These are phyloP conservation scores for Arabidopsis lyrata DNA, from an alignment of 441 rosid genomes.

Conservation along the genomic window DNA sequence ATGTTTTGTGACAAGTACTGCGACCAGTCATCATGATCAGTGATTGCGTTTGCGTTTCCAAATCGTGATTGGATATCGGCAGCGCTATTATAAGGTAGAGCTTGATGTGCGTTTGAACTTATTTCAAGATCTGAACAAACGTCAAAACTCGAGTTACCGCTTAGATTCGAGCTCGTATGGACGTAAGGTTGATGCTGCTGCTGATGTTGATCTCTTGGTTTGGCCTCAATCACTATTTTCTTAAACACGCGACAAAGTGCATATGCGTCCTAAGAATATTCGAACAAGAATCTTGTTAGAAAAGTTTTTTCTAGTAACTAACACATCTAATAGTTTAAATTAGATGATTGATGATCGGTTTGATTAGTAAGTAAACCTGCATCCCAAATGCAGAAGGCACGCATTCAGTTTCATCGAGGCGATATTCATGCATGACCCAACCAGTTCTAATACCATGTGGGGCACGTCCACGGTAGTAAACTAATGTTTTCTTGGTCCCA, in stretches of 20 bases:
- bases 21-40: constrained; percentile 54
- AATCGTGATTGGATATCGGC: constrained; percentile 39
- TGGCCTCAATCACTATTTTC: constrained; percentile 64
- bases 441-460: constrained; percentile 88
- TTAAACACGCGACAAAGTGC: constrained; percentile 95
- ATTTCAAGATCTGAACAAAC: constrained; percentile 54
- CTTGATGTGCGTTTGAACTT: constrained; percentile 48
- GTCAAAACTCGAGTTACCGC: constrained; percentile 57
- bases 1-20: constrained; percentile 60
- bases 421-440: constrained; percentile 99
- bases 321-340: not conserved
- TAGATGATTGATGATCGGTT: not conserved
- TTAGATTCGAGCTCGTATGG: constrained; percentile 50
- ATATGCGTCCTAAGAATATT: constrained; percentile 69
- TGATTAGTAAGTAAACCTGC: constrained; percentile 51
- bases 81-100: constrained; percentile 26
- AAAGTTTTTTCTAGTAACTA: not conserved
- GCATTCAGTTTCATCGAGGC: constrained; percentile 88
- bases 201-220: constrained; percentile 60
- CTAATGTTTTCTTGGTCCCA: constrained; percentile 96
- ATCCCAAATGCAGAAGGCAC: constrained; percentile 60
- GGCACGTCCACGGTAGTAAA: constrained; percentile 92
- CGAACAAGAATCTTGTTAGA: not conserved
- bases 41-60: constrained; percentile 43
- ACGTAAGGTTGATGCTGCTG: constrained; percentile 45